Evolutionary conservation across 805 yeast species (phyloP).

Genomic region (Candida piceae): DNA sequence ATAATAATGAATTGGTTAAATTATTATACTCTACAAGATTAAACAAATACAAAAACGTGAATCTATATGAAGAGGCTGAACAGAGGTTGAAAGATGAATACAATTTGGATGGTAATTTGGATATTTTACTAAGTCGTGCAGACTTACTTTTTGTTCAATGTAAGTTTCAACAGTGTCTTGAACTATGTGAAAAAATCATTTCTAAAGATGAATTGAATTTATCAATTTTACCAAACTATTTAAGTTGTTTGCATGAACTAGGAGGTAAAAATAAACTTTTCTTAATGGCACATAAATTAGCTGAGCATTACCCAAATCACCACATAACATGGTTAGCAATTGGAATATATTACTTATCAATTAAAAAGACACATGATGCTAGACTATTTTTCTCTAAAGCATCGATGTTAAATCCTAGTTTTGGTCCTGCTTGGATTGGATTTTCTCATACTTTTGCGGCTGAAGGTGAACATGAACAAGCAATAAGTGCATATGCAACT

Average conservation of each 20-base stretch:
- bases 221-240: conserved; percentile 67
- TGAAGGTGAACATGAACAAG: conserved; percentile 99
- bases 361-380: conserved; percentile 72
- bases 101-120: conserved; percentile 62
- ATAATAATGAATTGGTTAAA: conserved; percentile 75
- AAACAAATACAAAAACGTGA: conserved; percentile 63
- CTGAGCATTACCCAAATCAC: conserved; percentile 75
- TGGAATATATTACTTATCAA: conserved; percentile 81
- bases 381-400: conserved; percentile 85
- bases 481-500: conserved; percentile 93
- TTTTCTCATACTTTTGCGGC: conserved; percentile 97
- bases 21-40: conserved; percentile 70
- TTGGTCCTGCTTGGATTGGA: conserved; percentile 96
- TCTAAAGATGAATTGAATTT: conserved; percentile 66
- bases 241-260: conserved; percentile 80
- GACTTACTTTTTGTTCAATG: conserved; percentile 72
- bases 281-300: conserved; percentile 74
- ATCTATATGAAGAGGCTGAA: conserved; percentile 60
- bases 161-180: conserved; percentile 69
- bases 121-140: conserved; percentile 62
- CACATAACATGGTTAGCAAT: conserved; percentile 90
- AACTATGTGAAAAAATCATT: conserved; percentile 59
- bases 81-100: conserved; percentile 64
- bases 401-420: conserved; percentile 79
- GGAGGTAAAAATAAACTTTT: conserved; percentile 80